These are phyloP conservation scores for Favolaschia claudopus DNA, from an alignment of 768 basidiomycete genomes.

Conservation along the genomic window DNA sequence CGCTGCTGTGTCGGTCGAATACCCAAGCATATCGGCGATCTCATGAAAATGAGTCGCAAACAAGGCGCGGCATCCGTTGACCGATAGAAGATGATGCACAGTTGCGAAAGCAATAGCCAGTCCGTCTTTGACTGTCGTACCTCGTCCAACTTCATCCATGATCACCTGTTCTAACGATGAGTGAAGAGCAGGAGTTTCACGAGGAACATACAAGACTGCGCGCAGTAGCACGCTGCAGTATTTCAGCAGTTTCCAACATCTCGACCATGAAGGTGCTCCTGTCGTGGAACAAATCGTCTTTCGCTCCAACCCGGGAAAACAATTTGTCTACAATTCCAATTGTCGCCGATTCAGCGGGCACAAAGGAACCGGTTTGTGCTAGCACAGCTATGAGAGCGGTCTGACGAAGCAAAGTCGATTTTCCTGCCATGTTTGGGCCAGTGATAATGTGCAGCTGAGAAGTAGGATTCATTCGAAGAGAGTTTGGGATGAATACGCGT, in stretches of 20 bases:
- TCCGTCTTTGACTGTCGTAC: conserved; percentile 92
- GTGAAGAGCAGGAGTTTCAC: not conserved
- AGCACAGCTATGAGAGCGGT: conserved; percentile 89
- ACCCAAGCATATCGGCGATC: conserved; percentile 83
- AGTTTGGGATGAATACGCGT: conserved; percentile 87
- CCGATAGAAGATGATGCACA: conserved; percentile 77
- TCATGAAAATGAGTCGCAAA: conserved; percentile 99
- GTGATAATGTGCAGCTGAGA: conserved; percentile 85
- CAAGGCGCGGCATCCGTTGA: conserved; percentile 81
- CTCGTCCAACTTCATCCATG: conserved; percentile 99
- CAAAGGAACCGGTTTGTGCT: conserved; percentile 92
- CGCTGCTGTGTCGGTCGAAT: conserved; percentile 51
- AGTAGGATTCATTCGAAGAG: conserved; percentile 63
- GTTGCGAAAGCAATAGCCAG: conserved; percentile 93
- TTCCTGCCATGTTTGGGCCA: conserved; percentile 96
- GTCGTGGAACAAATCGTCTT: conserved; percentile 93
- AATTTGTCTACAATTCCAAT: conserved; percentile 91
- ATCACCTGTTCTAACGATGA: conserved; percentile 70
- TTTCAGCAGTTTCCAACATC: conserved; percentile 94
- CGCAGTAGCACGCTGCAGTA: conserved; percentile 82
- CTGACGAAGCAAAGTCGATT: conserved; percentile 92
- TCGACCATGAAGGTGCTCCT: conserved; percentile 99
- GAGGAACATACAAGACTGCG: conserved; percentile 73
- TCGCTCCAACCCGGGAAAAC: conserved; percentile 94
- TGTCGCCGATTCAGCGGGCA: conserved; percentile 83